These are phyloP conservation scores for Phoma herbarum DNA, from an alignment of 2,329 filamentous ascomycete species.

Conservation along the genomic window DNA sequence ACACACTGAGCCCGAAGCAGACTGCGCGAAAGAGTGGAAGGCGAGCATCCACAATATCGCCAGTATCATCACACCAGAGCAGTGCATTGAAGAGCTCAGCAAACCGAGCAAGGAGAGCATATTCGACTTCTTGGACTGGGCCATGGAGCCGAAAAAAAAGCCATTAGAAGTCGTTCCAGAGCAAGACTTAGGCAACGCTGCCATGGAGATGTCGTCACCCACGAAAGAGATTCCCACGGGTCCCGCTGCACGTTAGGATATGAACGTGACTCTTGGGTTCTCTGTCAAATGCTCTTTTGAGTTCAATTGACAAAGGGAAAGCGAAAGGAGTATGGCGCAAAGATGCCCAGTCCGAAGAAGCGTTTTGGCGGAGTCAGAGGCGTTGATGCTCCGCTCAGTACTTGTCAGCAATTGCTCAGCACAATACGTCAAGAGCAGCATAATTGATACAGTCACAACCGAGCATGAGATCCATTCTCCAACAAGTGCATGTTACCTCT, in stretches of 20 bases:
- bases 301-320: neutral
- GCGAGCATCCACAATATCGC: slow-evolving; percentile 35
- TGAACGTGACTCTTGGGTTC: neutral
- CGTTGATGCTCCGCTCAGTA: neutral
- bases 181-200: neutral
- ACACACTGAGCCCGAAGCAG: slow-evolving; percentile 36
- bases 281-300: neutral
- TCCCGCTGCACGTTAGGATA: neutral
- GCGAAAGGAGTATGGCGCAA: neutral
- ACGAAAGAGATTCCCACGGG: neutral
- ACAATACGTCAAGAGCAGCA: neutral
- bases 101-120: slow-evolving; percentile 28
- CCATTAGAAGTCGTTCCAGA: neutral
- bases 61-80: slow-evolving; percentile 41
- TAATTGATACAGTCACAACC: slow-evolving; percentile 1
- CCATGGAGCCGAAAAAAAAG: slow-evolving; percentile 21
- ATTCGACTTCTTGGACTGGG: slow-evolving; percentile 44
- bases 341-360: slow-evolving; percentile 2
- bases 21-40: slow-evolving; percentile 33
- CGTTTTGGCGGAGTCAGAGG: neutral
- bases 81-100: slow-evolving; percentile 37
- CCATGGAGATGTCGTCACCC: slow-evolving; percentile 1
- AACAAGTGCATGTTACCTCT: neutral
- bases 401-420: neutral
- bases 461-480: no score